Base-by-base conservation (phyloP, 2,329 filamentous ascomycete genomes). In the Cladorrhinum sp. region DNA sequence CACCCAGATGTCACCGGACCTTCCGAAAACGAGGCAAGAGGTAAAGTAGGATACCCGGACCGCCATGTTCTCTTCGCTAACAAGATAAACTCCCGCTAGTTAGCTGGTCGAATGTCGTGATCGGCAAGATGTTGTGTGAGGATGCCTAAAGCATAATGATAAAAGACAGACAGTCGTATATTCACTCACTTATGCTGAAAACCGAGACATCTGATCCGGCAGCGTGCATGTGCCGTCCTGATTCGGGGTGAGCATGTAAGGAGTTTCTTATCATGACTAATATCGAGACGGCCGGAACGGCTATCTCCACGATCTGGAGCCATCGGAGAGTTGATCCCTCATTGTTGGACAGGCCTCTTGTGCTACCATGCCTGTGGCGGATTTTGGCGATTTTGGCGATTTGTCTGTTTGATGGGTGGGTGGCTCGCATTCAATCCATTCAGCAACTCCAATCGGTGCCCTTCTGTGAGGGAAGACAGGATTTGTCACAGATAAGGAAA, bases 241-340 rank as follows among this genome's bases (percentile, higher is more conserved):
- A 57, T 51, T 55, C 20, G 42, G 52, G 51, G 28, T n/a, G 36
- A 51, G 16, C 4, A 21, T 33, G 16, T 42, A 23, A 18, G 53
- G 36, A 16, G 24, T 52, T 55, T 52, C n/a, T 30, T 48, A 59
- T 39, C 54, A 61, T 61, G 51, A 62, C 50, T 50, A 42, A 48
- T 59, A 54, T 50, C 12, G 52, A 58, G 26, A 51, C 53, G 62
- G 59, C 18, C 52, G 59, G 57, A 55, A 56, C 64, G 58, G 64
- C 56, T 60, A 64, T 63, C 62, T 62, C 60, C 59, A 62, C 60
- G 48, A 59, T 62, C 62, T 64, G 58, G 50, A 54, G 42, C 28
- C 14, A 54, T 61, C 49, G 53, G 53, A 51, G 52, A 56, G 33
- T 55, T 55, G 53, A 39, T 55, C 53, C 42, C n/a, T 39, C 23